phyloP scores from a whole-genome alignment of 441 rosid species.

The Pelargonium fulgidum region DNA sequence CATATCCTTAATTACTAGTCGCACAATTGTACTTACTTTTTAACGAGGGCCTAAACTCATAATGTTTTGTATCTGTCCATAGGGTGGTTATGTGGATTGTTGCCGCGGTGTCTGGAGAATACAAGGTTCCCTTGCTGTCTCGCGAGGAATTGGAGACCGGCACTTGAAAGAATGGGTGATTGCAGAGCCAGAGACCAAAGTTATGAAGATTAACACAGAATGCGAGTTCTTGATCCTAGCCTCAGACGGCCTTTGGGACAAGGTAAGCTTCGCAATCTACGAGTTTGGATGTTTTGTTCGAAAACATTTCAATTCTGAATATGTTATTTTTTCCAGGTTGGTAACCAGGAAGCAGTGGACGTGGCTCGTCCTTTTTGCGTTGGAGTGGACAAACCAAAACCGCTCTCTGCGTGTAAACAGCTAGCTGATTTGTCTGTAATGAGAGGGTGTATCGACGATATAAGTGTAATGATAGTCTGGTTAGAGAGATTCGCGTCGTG shows the following conservation, averaged over 20 bases:
- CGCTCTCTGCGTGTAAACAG: conserved; percentile 61
- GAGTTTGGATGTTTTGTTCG: too few relatives aligned
- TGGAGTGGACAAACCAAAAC: conserved; percentile 29
- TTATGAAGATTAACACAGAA: conserved; percentile 39
- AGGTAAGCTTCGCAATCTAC: conserved; percentile 33
- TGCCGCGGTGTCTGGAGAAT: conserved; percentile 75
- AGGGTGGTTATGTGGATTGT: conserved; percentile 94
- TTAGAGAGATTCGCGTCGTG: background rate
- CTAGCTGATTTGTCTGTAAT: conserved; percentile 59
- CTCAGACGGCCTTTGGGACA: conserved; percentile 93
- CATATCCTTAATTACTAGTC: too few relatives aligned
- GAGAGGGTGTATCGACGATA: conserved; percentile 41
- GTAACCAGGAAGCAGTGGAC: conserved; percentile 58
- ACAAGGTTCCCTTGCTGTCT: conserved; percentile 78
- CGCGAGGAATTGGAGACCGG: conserved; percentile 74
- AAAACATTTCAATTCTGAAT: too few relatives aligned
- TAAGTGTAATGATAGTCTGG: background rate
- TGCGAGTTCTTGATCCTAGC: conserved; percentile 81
- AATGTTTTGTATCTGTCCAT: conserved; percentile 12
- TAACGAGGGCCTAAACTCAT: too few relatives aligned
- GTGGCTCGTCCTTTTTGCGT: conserved; percentile 25
- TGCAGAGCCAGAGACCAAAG: conserved; percentile 74
- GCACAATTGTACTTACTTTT: too few relatives aligned
- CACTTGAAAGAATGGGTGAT: conserved; percentile 69
- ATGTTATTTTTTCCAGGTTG: conserved; percentile 40